Base-by-base conservation (phyloP, 768 basidiomycete species). In the Wakefieldia striispora region DNA sequence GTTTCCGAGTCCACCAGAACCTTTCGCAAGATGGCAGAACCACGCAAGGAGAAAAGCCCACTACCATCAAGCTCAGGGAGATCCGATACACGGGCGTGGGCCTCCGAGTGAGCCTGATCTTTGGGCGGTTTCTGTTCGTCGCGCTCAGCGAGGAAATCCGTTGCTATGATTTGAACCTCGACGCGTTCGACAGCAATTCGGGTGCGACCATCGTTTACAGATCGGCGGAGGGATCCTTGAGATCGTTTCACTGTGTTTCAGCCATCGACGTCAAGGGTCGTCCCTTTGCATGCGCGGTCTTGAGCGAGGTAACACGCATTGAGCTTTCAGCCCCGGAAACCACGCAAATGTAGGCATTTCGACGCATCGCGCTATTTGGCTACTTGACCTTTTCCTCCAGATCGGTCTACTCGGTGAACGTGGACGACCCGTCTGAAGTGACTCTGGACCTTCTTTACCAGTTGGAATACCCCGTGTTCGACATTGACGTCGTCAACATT, bases 81-180 rank as follows among this genome's bases (percentile, higher is more conserved):
- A 48, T 61, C 20, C 54, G 33, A 12, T 51, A 53, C 23, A 52
- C 51, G 0, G 54, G 47, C 14, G 2, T 36, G 16, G 43, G n/a
- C 6, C 27, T 49, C 6, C 0, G 40, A 2, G 49, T 29, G 0
- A 45, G 42, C 31, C 33, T 61, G 35, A 36, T 56, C 24, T 50
- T 60, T 47, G 54, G 57, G 6, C 55, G 41, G 12, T 63, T 50
- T 40, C 23, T 62, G 20, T 14, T 61, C 19, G 6, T 59, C 34
- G 60, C 47, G 6, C 31, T 55, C 41, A 43, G 11, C 14, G 46
- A 55, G 5, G 39, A 62, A 39, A 41, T 61, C 4, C 50, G 51
- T 10, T 62, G 60, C 12, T 55, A 59, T 39, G 49, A 59, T 26
- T n/a, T 51, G 44, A 41, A 36, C 16, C 20, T 49, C 3, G 39